Conservation (phyloP, 164 flowering plant species). For the Vitis labrusca region DNA sequence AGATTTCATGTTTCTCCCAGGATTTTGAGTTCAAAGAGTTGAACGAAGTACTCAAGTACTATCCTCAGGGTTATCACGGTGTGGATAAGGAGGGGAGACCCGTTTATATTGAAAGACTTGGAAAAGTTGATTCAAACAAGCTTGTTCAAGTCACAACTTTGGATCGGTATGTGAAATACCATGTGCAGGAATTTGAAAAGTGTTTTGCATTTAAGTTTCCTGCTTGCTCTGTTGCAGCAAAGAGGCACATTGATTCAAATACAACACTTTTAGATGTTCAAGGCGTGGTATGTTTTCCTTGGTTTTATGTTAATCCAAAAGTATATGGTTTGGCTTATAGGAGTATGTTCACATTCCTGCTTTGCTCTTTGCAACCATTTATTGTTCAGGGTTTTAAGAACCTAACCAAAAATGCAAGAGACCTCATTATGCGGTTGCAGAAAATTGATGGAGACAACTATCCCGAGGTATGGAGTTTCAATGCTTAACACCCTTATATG, state of each 20-base stretch:
- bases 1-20: conserved; percentile 28
- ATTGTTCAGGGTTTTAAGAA: conserved; percentile 33
- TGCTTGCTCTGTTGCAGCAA: conserved; percentile 81
- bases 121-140: conserved; percentile 62
- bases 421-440: conserved; percentile 36
- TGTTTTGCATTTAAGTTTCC: conserved; percentile 64
- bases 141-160: conserved; percentile 73
- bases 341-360: background rate
- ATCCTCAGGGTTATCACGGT: conserved; percentile 85
- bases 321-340: background rate
- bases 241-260: conserved; percentile 63
- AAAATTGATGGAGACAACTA: conserved; percentile 47
- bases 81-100: conserved; percentile 85
- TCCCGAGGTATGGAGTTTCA: conserved; percentile 33
- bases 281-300: conserved; percentile 56
- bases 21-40: conserved; percentile 71
- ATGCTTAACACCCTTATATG: background rate
- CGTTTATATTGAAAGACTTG: conserved; percentile 69
- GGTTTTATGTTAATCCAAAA: background rate
- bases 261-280: conserved; percentile 82
- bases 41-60: conserved; percentile 60
- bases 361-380: background rate
- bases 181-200: conserved; percentile 80
- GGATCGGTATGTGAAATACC: conserved; percentile 73
- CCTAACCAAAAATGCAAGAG: conserved; percentile 37